phyloP scores from a whole-genome alignment of 192 early-diverging fungal genomes.

The Coemansia asiatica region DNA sequence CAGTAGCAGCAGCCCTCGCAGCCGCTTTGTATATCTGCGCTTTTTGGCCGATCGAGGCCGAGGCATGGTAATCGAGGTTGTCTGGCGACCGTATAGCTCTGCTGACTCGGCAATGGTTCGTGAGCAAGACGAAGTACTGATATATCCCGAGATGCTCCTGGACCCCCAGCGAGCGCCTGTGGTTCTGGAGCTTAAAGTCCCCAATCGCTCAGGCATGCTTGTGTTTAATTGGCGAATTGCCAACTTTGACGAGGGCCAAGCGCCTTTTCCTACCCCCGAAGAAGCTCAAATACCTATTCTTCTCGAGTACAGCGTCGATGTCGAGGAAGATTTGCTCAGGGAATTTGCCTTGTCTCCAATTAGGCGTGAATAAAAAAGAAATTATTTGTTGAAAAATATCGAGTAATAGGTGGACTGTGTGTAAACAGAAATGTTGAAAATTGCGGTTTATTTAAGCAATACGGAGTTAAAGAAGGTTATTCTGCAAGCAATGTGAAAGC shows the following conservation, averaged over 20 bases:
- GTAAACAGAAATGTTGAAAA: too few species aligned
- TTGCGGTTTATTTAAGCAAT: too few species aligned
- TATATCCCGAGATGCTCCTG: conserved; percentile 46
- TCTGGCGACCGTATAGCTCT: conserved; percentile 29
- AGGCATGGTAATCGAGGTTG: conserved; percentile 46
- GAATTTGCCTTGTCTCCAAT: conserved; percentile 34
- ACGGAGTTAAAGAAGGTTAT: too few species aligned
- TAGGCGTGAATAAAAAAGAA: conserved; percentile 14
- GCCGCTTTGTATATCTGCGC: conserved; percentile 29
- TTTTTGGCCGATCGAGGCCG: conserved; percentile 48
- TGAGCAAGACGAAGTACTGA: conserved; percentile 29
- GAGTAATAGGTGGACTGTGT: too few species aligned
- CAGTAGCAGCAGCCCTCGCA: background rate
- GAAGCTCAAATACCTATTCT: conserved; percentile 46
- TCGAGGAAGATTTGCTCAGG: conserved; percentile 36
- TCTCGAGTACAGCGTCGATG: conserved; percentile 50
- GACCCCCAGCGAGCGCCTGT: conserved; percentile 52
- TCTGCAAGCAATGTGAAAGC: too few species aligned
- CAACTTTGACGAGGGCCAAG: conserved; percentile 55
- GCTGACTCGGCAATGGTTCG: conserved; percentile 14
- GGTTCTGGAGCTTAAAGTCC: conserved; percentile 46
- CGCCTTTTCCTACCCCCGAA: conserved; percentile 45
- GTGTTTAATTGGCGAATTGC: conserved; percentile 51
- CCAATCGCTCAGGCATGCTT: conserved; percentile 37
- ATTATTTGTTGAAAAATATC: too few species aligned